Evolutionary conservation across 805 yeast genomes (phyloP), one percentile per base, ranked within the genome.

Genomic region (Candida sphagnicola): DNA sequence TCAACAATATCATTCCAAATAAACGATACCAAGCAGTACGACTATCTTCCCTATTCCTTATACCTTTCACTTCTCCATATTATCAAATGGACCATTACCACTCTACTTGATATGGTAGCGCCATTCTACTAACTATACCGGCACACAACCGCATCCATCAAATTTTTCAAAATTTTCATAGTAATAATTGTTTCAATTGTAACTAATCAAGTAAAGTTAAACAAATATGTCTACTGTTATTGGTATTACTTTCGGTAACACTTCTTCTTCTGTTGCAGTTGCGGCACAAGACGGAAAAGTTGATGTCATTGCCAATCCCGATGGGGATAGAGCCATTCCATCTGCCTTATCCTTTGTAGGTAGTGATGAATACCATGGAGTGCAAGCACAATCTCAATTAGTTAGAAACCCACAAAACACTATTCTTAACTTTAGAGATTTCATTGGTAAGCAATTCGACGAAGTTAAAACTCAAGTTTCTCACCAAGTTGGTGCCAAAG

Each of bases 241-340:
- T 64, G 99, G 99, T 67, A 78, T 93, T 61, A 82, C 96, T 31
- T 91, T 93, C 64, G 99, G 99, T 64, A 93, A 93, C 78, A 84
- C 95, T 35, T 79, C 95, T 44, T 85, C 97, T 35, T 86, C 97
- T 43, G 89, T 93, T 61, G 97, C 98, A 35, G 86, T 82, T 56
- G 85, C 90, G 50, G 68, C 75, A 45, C 64, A 71, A 49, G 97
- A 91, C 56, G 97, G 96, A 46, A 85, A 84, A 62, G 93, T 88
- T 47, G 97, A 93, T 59, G 95, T 93, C 50, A 91, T 93, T 62
- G 99, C 99, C 51, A 91, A 93, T 79, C 96, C 95, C 51, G 99
- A 93, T 59, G 99, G 99, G 65, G 98, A 93, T 70, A 87, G 98
- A 72, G 77, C 91, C 44, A 93, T 93, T 60, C 95, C 98, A 45